A percentile compares a stretch with the other conserved stretches of the same genome.
These are phyloP conservation scores for Penicillium fimorum DNA, from an alignment of 495 filamentous ascomycete genomes.

Conservation along the genomic window DNA sequence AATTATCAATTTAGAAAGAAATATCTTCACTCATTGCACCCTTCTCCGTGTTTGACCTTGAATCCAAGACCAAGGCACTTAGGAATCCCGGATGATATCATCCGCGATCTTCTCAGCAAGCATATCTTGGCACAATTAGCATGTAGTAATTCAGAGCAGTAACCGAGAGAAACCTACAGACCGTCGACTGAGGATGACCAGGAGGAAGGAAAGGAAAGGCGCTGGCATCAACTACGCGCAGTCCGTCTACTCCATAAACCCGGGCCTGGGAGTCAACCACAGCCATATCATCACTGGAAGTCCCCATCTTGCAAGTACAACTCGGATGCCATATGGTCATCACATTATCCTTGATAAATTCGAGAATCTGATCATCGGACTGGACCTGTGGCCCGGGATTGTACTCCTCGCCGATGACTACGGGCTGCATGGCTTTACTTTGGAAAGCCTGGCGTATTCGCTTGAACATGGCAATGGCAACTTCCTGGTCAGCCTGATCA, in stretches of 20 bases:
- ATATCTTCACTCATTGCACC: background rate
- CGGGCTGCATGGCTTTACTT: slow-evolving; percentile 38
- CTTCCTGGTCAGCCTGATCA: slow-evolving; percentile 47
- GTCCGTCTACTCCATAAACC: slow-evolving; percentile 50
- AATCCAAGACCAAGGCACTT: background rate
- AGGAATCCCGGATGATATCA: slow-evolving; percentile 30
- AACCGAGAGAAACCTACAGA: slow-evolving; percentile 33
- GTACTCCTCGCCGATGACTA: slow-evolving; percentile 46
- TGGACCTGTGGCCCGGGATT: slow-evolving; percentile 47
- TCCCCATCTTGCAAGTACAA: slow-evolving; percentile 58
- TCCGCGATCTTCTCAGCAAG: slow-evolving; percentile 57
- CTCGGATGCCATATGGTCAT: slow-evolving; percentile 51
- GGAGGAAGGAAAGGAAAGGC: slow-evolving; percentile 54
- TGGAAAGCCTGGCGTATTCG: slow-evolving; percentile 47
- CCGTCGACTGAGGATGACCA: slow-evolving; percentile 50
- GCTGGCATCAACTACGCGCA: slow-evolving; percentile 59
- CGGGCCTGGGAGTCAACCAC: slow-evolving; percentile 54
- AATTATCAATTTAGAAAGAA: background rate
- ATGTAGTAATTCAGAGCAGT: background rate
- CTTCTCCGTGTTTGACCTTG: background rate
- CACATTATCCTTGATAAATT: slow-evolving; percentile 37
- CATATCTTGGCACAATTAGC: slow-evolving; percentile 32
- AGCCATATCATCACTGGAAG: slow-evolving; percentile 44
- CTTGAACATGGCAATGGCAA: slow-evolving; percentile 54
- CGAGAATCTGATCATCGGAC: slow-evolving; percentile 53